Conservation (phyloP, 2,329 filamentous ascomycete species). For the Fusarium duplospermum region DNA sequence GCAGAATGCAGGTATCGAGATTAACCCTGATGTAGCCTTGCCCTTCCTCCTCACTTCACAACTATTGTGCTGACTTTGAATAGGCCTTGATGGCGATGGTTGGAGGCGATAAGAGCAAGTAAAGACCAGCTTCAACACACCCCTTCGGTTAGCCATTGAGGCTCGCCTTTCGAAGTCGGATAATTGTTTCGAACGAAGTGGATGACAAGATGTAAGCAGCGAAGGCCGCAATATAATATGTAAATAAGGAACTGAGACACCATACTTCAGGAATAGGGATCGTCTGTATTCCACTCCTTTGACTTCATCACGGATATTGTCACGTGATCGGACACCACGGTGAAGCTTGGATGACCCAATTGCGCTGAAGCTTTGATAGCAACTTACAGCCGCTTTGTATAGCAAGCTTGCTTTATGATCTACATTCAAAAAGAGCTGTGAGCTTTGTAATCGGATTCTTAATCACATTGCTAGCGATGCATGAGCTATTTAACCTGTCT, state of each 20-base stretch:
- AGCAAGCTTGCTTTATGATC: too few relatives aligned
- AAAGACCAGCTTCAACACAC: neutral
- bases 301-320: too few relatives aligned
- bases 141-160: neutral
- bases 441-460: too few relatives aligned
- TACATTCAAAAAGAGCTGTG: too few relatives aligned
- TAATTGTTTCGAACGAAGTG: neutral
- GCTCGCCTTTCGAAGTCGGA: neutral
- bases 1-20: conserved; percentile 37
- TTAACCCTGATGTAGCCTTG: conserved; percentile 28
- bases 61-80: neutral
- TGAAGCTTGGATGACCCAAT: too few relatives aligned
- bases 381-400: too few relatives aligned
- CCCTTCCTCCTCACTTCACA: neutral
- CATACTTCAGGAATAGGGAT: neutral
- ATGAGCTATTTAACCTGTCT: too few relatives aligned
- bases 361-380: too few relatives aligned
- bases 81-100: conserved; percentile 36
- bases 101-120: neutral
- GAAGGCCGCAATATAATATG: neutral
- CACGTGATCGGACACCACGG: too few relatives aligned
- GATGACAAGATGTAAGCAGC: neutral
- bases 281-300: neutral
- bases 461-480: too few relatives aligned
- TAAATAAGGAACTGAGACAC: neutral